Evolutionary conservation across 83 land plant genomes (phyloP).

Genomic region (Diphasiastrum complanatum): DNA sequence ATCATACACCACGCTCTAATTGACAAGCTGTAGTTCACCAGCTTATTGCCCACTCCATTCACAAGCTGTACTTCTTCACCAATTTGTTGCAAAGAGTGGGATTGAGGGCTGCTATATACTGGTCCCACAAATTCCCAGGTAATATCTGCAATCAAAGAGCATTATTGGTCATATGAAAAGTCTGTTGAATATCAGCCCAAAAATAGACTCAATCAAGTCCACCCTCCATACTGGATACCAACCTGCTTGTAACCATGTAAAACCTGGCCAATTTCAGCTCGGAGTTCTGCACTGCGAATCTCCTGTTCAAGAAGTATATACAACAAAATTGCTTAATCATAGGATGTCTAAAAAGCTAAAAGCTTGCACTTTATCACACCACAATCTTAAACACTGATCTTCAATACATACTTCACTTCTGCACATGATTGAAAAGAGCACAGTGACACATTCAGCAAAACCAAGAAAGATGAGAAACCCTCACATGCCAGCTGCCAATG

Average conservation of each 20-base stretch:
- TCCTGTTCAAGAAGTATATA: constrained; percentile 39
- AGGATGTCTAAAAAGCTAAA: not conserved
- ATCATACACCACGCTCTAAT: too few species aligned
- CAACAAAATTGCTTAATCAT: not conserved
- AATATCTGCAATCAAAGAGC: constrained; percentile 56
- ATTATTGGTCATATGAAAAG: not conserved
- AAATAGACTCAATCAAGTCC: not conserved
- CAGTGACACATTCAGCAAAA: not conserved
- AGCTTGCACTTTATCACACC: not conserved
- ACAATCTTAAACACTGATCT: not conserved
- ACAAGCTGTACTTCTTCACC: constrained; percentile 55
- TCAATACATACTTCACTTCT: too few species aligned
- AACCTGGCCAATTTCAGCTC: constrained; percentile 78
- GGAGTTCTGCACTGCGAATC: constrained; percentile 80
- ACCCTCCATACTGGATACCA: not conserved
- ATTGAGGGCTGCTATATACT: constrained; percentile 63
- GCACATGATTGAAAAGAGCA: not conserved
- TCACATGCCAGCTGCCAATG: constrained; percentile 98
- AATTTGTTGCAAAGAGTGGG: constrained; percentile 57
- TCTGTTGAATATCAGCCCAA: not conserved
- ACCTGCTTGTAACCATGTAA: constrained; percentile 96
- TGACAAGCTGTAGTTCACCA: too few species aligned
- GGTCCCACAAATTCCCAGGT: constrained; percentile 70
- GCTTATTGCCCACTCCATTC: too few species aligned
- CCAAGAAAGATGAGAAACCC: constrained; percentile 11